Evolutionary conservation across 1,284 basidiomycete species (phyloP).

Genomic region (Cutaneotrichosporon sp.): DNA sequence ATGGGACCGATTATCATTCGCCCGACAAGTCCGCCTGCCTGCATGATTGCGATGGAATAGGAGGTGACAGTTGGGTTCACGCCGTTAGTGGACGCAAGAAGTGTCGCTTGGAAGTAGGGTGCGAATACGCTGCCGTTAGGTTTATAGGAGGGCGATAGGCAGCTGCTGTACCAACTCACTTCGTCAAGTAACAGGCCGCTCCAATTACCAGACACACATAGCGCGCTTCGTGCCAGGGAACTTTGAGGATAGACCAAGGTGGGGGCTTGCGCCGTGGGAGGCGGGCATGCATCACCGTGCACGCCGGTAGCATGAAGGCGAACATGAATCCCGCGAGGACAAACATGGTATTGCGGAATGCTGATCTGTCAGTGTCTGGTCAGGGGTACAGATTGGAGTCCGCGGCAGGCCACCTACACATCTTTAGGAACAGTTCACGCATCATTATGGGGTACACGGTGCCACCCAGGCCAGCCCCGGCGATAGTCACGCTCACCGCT

Average conservation of each 20-base stretch:
- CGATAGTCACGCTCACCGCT: slow-evolving; percentile 40
- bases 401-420: too few relatives aligned
- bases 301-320: slow-evolving; percentile 22
- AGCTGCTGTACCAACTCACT: too few relatives aligned
- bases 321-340: slow-evolving; percentile 19
- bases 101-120: slow-evolving; percentile 13
- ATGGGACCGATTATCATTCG: slow-evolving; percentile 5
- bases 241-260: slow-evolving; percentile 11
- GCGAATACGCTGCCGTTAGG: slow-evolving; percentile 12
- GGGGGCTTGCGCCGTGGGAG: slow-evolving; percentile 17
- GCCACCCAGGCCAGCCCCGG: slow-evolving; percentile 42
- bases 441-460: slow-evolving; percentile 27
- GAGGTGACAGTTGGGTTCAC: not conserved
- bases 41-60: slow-evolving; percentile 12
- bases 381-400: not conserved
- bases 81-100: slow-evolving; percentile 3
- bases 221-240: slow-evolving; percentile 10
- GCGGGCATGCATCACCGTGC: slow-evolving; percentile 21
- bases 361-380: not conserved
- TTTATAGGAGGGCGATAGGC: not conserved
- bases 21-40: slow-evolving; percentile 6
- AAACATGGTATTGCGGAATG: slow-evolving; percentile 24
- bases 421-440: slow-evolving; percentile 14
- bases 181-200: not conserved
- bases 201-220: slow-evolving; percentile 13